Percentiles rank a stretch among this genome's conserved stretches.
phyloP scores from a whole-genome alignment of 1,284 basidiomycete species.

The Leucoagaricus sp. region DNA sequence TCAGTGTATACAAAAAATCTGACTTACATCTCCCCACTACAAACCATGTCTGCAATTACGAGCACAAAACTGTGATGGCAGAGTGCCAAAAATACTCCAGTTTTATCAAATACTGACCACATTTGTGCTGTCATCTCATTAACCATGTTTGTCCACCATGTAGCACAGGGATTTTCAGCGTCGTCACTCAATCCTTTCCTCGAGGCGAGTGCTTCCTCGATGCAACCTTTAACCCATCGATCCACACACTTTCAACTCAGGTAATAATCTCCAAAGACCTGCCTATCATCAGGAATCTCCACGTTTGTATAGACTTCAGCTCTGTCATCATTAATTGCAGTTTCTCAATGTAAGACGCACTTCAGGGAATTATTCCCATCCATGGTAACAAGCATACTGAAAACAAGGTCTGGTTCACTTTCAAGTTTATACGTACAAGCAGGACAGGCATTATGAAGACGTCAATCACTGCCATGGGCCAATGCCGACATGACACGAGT shows the following conservation, averaged over 20 bases:
- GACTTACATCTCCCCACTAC: constrained; percentile 30
- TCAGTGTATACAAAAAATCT: too few relatives aligned
- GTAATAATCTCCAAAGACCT: neutral
- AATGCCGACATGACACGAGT: neutral
- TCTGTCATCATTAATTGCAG: neutral
- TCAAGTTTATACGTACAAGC: constrained; percentile 6
- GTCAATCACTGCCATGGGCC: neutral
- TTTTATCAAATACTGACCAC: constrained; percentile 33
- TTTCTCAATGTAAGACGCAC: neutral
- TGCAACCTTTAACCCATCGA: neutral
- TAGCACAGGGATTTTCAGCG: neutral
- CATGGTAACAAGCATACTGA: constrained; percentile 4
- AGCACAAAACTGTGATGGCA: constrained; percentile 24
- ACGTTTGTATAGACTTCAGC: too few relatives aligned
- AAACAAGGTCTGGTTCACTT: neutral
- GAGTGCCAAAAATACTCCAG: constrained; percentile 28
- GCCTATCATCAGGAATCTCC: neutral
- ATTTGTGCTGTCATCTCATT: constrained; percentile 22
- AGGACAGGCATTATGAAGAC: neutral
- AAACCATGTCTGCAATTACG: constrained; percentile 22
- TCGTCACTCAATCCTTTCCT: too few relatives aligned
- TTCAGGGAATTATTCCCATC: constrained; percentile 10
- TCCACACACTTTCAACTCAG: neutral
- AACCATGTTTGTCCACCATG: too few relatives aligned
- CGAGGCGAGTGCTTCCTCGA: too few relatives aligned